phyloP scores from a whole-genome alignment of 2,329 filamentous ascomycete species.

The Aspergillus uvarum region DNA sequence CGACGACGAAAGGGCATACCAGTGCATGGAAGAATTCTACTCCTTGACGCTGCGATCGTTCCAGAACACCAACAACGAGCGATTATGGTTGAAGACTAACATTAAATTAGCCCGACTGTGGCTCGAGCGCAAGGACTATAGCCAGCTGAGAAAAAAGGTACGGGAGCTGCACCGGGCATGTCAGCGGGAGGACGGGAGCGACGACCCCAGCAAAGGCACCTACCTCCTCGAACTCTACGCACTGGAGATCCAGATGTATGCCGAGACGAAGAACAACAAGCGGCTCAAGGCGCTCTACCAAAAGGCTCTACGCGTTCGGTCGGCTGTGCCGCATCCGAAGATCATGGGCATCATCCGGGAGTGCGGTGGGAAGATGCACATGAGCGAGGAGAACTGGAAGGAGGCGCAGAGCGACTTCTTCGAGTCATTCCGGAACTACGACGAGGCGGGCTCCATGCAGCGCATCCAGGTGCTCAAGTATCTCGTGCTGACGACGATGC shows the following conservation, averaged over 20 bases:
- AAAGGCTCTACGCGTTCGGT: constrained; percentile 84
- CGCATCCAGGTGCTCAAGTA: constrained; percentile 98
- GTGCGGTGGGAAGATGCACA: constrained; percentile 99
- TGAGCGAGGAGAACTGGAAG: constrained; percentile 99
- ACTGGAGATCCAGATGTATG: constrained; percentile 97
- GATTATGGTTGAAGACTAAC: constrained; percentile 96
- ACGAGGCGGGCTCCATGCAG: constrained; percentile 94
- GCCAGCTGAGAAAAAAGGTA: constrained; percentile 75
- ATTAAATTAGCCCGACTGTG: constrained; percentile 93
- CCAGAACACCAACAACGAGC: constrained; percentile 95
- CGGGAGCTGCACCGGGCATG: constrained; percentile 86
- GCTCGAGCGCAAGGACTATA: constrained; percentile 87
- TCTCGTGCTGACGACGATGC: constrained; percentile 91
- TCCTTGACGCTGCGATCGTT: constrained; percentile 90
- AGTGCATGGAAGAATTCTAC: constrained; percentile 93
- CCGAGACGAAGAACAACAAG: constrained; percentile 95
- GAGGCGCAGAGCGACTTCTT: constrained; percentile 97
- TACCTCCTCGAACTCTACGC: constrained; percentile 96
- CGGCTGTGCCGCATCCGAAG: constrained; percentile 96
- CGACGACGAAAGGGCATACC: constrained; percentile 67
- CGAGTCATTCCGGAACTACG: constrained; percentile 97
- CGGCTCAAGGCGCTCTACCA: constrained; percentile 91
- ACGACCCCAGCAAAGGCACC: constrained; percentile 90
- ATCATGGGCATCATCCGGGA: constrained; percentile 99
- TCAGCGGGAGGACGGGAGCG: constrained; percentile 76